These are phyloP conservation scores for Penicillium paneum DNA, from an alignment of 2,329 filamentous ascomycete species.

Conservation along the genomic window DNA sequence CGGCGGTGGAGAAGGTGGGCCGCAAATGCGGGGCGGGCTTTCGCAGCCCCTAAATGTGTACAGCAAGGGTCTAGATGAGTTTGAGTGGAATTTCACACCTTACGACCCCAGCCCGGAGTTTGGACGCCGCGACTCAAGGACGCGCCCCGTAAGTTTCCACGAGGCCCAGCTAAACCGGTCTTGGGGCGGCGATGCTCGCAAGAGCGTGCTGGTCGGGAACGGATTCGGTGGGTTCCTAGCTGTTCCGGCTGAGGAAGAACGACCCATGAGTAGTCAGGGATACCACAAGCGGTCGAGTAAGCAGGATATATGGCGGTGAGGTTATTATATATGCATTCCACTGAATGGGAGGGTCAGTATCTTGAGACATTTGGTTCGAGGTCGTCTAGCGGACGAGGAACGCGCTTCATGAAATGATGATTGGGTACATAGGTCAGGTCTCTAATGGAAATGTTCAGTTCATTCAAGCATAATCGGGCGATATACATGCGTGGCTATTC, in stretches of 20 bases:
- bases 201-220: conserved; percentile 63
- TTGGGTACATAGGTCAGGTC: background rate
- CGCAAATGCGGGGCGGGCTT: conserved; percentile 37
- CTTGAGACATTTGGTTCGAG: background rate
- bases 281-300: conserved; percentile 31
- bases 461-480: background rate
- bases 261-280: conserved; percentile 36
- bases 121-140: conserved; percentile 37
- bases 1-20: conserved; percentile 35
- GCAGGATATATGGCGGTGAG: conserved; percentile 41
- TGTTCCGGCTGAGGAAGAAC: conserved; percentile 54
- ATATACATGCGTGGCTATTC: background rate
- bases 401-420: background rate
- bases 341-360: background rate
- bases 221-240: conserved; percentile 65
- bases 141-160: conserved; percentile 48
- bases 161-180: conserved; percentile 50
- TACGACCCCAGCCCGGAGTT: conserved; percentile 50
- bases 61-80: conserved; percentile 64
- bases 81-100: conserved; percentile 65
- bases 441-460: conserved; percentile 1
- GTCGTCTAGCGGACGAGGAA: background rate
- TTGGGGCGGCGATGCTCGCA: conserved; percentile 59
- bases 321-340: background rate
- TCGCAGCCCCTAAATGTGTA: conserved; percentile 61